Evolutionary conservation across 257 asterid genomes (phyloP), one percentile per base, ranked within the genome.

Genomic region (Sherardia arvensis): DNA sequence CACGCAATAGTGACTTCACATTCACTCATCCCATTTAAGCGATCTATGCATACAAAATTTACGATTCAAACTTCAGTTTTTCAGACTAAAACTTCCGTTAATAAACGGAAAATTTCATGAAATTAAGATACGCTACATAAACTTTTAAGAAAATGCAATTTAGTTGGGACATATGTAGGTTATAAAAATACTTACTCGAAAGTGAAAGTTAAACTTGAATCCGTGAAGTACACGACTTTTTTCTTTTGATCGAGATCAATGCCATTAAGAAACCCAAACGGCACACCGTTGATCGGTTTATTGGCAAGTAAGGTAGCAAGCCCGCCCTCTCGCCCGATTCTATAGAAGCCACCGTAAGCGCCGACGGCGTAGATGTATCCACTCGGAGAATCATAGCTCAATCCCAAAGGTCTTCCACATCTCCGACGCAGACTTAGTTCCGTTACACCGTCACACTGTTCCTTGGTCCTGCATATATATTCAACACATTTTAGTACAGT

Each of bases 331-430:
- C 9, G 60, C 0, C 60, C 60, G 18, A 54, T 8, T 8, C 27
- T 26, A 25, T 54, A 54, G 11, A 54, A 10, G 7, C 60, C 60
- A 54, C 60, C 30, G 12, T 25, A 54, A 10, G 32, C 60, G 5
- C 27, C 60, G 18, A 22, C 60, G 15, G 17, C 60, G 21, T 54
- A 54, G 1, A 54, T 10, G 0, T 15, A 12, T 25, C 60, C 34
- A 12, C 20, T 54, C 6, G 20, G 26, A 54, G 27, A 7, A 26
- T 56, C 61, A 26, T 25, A 56, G 1, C n/a, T 71, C 1, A 83
- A 71, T 8, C 80, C 94, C 17, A 81, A 8, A 0, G 80, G 72
- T 68, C 81, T 74, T 62, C 82, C 87, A 27, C 90, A 85, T 5
- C 32, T 29, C 8, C 60, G 69, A 7, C 58, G 76, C 4, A 33